A percentile compares a stretch with the other conserved stretches of the same genome.
phyloP scores from a whole-genome alignment of 78 protist genomes.

The Dictyostelium brefeldianum region DNA sequence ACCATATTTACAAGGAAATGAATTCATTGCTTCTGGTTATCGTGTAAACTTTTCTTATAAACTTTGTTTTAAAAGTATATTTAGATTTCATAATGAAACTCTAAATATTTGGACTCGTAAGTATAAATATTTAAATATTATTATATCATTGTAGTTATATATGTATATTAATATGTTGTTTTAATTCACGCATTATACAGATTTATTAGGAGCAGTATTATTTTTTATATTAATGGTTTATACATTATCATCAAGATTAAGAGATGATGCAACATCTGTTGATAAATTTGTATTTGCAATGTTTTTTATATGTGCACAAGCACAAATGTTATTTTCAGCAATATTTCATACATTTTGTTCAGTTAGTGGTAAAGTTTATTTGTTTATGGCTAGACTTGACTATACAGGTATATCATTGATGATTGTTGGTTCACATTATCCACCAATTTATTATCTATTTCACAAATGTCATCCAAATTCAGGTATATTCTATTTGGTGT shows the following conservation, averaged over 20 bases:
- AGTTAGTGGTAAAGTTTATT: constrained; percentile 21
- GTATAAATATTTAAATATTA: neutral
- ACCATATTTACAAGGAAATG: constrained; percentile 57
- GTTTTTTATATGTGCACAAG: constrained; percentile 56
- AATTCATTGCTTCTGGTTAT: constrained; percentile 38
- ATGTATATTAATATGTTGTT: too few relatives aligned
- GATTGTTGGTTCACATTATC: constrained; percentile 57
- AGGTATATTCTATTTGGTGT: constrained; percentile 14
- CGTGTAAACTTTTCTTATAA: constrained; percentile 41
- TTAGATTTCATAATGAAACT: constrained; percentile 62
- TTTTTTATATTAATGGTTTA: constrained; percentile 51
- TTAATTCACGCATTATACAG: too few relatives aligned
- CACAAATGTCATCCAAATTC: constrained; percentile 16
- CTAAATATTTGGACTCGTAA: constrained; percentile 73
- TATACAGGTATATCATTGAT: constrained; percentile 63
- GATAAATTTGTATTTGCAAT: constrained; percentile 46
- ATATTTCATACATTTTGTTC: constrained; percentile 50
- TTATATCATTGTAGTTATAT: too few relatives aligned
- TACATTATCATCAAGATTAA: constrained; percentile 5
- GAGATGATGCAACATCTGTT: constrained; percentile 23
- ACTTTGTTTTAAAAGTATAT: constrained; percentile 49
- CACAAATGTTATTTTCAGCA: constrained; percentile 64
- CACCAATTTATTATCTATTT: constrained; percentile 34
- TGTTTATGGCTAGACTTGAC: constrained; percentile 49
- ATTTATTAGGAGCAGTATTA: constrained; percentile 41